Conservation (phyloP, 257 asterid species). For the Parsonsia alboflavescens region DNA sequence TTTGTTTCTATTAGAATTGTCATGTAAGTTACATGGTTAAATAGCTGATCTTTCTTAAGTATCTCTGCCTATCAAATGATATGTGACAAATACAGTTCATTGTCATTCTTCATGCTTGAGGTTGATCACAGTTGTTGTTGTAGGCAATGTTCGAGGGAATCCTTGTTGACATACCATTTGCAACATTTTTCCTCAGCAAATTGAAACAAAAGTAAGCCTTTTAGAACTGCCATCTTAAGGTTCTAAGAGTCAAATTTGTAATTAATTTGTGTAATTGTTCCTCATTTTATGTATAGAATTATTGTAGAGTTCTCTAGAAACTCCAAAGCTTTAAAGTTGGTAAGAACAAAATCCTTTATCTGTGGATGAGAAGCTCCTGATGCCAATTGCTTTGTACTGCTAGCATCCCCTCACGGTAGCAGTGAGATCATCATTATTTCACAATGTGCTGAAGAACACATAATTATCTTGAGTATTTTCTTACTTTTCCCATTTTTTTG, state of each 20-base stretch:
- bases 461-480: not conserved
- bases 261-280: not conserved
- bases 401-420: not conserved
- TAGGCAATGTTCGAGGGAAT: conserved; percentile 99
- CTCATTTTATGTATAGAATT: not conserved
- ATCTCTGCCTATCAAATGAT: not conserved
- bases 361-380: not conserved
- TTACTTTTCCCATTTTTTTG: not conserved
- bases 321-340: not conserved
- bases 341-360: not conserved
- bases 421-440: conserved; percentile 7
- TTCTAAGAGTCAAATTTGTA: not conserved
- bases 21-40: not conserved
- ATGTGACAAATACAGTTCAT: not conserved
- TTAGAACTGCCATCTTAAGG: conserved; percentile 7
- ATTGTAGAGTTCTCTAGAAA: not conserved
- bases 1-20: not conserved
- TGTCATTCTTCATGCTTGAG: conserved; percentile 2
- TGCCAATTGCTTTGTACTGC: not conserved
- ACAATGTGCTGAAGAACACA: not conserved
- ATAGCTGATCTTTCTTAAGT: not conserved
- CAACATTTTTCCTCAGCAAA: conserved; percentile 96
- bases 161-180: conserved; percentile 95
- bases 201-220: conserved; percentile 86
- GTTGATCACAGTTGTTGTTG: conserved; percentile 18